Base-by-base conservation (phyloP, 2,329 filamentous ascomycete species). In the Diplodia mutila region DNA sequence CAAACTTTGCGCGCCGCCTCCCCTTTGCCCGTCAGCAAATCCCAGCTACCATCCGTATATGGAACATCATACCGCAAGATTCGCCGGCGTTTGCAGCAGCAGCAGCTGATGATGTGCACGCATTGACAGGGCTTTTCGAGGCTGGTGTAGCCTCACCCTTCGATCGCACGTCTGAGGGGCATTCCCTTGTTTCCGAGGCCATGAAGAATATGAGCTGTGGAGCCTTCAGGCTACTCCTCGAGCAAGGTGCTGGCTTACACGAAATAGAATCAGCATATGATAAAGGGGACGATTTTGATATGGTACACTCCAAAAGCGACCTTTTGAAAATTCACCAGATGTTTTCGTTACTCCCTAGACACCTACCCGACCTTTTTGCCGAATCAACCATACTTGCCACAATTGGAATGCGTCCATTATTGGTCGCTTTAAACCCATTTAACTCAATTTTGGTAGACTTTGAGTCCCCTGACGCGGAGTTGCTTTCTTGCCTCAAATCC, bases 241-340 rank as follows among this genome's bases (percentile, higher is more conserved):
- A 49, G 12, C 55, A 61, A 21, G 55, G 55, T 0, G 25, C 25
- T 14, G 55, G 55, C 9, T 16, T 21, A 14, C 8, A 8, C 8
- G 55, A 48, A 14, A 8, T 61, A 0, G 3, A 21, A 16, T 61
- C 39, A 2, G 55, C 25, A 21, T 0, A n/a, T 29, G 2, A 14
- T 2, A 9, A 18, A 0, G 4, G 0, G 2, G 0, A n/a, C n/a
- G n/a, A 8, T 27, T 0, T 9, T 4, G 4, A 5, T 3, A 6
- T 18, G 16, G 1, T 18, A 18, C 0, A 5, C 16, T 8, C 39
- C 18, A 18, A 42, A 42, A 7, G 8, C 8, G 39, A n/a, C 18
- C 1, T 18, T n/a, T 2, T 2, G 2, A 42, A n/a, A 16, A 5
- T 42, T 2, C 3, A 8, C 7, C 18, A n/a, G 2, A 42, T 42